phyloP scores from a whole-genome alignment of 139 green algal genomes.

The Diplosphaera chodatii region DNA sequence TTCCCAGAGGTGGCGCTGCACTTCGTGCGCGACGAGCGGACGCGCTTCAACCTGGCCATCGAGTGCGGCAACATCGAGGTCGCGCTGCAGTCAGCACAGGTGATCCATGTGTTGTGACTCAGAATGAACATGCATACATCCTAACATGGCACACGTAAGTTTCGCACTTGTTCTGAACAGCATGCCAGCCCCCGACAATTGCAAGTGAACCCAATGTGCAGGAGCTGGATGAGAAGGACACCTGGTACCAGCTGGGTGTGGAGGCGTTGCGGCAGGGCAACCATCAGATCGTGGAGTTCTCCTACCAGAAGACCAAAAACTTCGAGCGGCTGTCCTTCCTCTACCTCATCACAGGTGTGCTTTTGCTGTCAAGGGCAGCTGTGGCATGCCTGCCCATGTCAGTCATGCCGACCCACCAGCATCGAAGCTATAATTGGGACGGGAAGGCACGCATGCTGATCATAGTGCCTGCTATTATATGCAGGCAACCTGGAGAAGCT shows the following conservation, averaged over 20 bases:
- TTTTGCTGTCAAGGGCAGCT: too few relatives aligned
- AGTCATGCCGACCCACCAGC: too few relatives aligned
- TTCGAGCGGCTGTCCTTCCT: constrained; percentile 98
- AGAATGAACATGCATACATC: too few relatives aligned
- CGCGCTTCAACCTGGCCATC: constrained; percentile 92
- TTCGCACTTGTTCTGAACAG: too few relatives aligned
- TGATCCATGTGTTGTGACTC: constrained; percentile 10
- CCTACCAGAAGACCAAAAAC: constrained; percentile 98
- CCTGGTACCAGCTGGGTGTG: constrained; percentile 87
- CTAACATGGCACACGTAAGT: too few relatives aligned
- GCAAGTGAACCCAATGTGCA: constrained; percentile 32
- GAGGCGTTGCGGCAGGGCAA: constrained; percentile 90
- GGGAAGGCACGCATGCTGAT: too few relatives aligned
- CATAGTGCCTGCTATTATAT: too few relatives aligned
- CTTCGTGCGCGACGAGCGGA: constrained; percentile 88
- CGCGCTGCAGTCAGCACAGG: constrained; percentile 84
- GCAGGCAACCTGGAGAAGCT: constrained; percentile 82
- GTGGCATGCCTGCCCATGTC: too few relatives aligned
- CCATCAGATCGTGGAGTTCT: constrained; percentile 96
- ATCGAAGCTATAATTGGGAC: too few relatives aligned
- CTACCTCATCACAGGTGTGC: constrained; percentile 90
- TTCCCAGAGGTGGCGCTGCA: constrained; percentile 97
- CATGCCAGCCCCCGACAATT: too few relatives aligned
- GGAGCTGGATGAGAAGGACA: constrained; percentile 93
- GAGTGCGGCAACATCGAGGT: constrained; percentile 98